A percentile compares a stretch with the other conserved stretches of the same genome.
These are phyloP conservation scores for Paxillus involutus DNA, from an alignment of 768 basidiomycete species.

Conservation along the genomic window DNA sequence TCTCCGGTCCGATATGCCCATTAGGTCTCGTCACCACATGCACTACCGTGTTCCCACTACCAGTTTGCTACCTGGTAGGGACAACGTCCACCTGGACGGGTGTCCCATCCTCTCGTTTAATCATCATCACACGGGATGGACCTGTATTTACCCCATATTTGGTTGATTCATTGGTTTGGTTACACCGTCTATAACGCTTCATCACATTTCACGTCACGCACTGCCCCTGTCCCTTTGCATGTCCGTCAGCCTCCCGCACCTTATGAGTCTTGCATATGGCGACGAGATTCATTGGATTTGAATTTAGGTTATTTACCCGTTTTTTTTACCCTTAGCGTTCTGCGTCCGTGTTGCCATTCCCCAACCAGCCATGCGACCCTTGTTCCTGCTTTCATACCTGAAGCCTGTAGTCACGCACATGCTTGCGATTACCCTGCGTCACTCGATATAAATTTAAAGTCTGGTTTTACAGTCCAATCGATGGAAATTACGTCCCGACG, in stretches of 20 bases:
- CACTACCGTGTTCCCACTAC: conserved; percentile 3
- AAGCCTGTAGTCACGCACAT: background rate
- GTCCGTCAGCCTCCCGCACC: background rate
- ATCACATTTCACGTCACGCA: conserved; percentile 1
- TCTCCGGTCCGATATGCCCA: conserved; percentile 2
- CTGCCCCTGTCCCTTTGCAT: background rate
- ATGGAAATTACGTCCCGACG: too few relatives aligned
- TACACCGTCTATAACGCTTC: conserved; percentile 11
- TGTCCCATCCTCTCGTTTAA: conserved; percentile 33
- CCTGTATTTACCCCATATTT: conserved; percentile 26
- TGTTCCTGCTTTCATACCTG: background rate
- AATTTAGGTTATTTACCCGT: background rate
- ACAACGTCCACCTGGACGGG: conserved; percentile 22
- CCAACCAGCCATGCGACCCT: background rate
- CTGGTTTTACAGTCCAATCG: background rate
- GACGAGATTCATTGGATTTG: conserved; percentile 3
- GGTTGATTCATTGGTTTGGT: conserved; percentile 10
- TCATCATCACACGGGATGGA: conserved; percentile 16
- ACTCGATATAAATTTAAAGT: background rate
- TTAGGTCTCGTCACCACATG: conserved; percentile 3
- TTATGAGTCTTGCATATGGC: background rate
- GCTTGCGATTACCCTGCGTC: background rate
- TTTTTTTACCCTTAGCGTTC: too few relatives aligned
- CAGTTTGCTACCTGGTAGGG: conserved; percentile 10
- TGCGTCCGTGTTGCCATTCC: too few relatives aligned